phyloP scores from a whole-genome alignment of 257 asterid genomes.

The Craterostigma plantagineum region DNA sequence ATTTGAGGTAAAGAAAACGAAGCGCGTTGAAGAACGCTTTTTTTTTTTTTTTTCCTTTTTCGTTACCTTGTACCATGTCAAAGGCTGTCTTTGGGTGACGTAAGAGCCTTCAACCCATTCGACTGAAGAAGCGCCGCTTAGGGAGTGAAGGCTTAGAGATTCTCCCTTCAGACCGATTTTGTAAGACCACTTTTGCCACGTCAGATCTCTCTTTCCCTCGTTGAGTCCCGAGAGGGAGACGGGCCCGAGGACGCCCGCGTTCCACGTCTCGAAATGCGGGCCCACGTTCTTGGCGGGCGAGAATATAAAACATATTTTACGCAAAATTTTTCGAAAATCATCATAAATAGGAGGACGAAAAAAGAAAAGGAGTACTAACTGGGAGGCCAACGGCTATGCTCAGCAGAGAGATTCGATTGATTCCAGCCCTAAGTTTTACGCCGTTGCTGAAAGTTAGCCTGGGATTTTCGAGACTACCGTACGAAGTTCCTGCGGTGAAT shows the following conservation, averaged over 20 bases:
- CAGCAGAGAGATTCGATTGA: constrained; percentile 63
- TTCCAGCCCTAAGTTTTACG: constrained; percentile 70
- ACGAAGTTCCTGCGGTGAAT: constrained; percentile 53
- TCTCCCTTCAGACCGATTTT: constrained; percentile 26
- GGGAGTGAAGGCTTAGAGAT: background rate
- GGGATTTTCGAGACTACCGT: constrained; percentile 59
- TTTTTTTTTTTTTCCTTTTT: too few species aligned
- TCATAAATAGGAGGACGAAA: background rate
- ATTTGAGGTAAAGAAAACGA: too few species aligned
- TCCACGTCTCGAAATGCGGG: constrained; percentile 92
- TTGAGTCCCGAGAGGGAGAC: constrained; percentile 75
- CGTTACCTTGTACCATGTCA: constrained; percentile 4
- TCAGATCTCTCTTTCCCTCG: constrained; percentile 66
- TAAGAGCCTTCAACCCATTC: constrained; percentile 4
- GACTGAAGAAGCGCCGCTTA: background rate
- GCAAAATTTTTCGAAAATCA: background rate
- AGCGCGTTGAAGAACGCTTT: too few species aligned
- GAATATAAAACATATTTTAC: background rate
- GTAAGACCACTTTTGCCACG: constrained; percentile 98
- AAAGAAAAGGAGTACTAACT: constrained; percentile 31
- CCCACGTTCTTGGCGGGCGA: constrained; percentile 50
- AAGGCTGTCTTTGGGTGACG: background rate
- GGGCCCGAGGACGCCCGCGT: constrained; percentile 88
- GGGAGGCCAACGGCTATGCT: constrained; percentile 97
- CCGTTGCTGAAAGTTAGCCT: constrained; percentile 55